Conservation (phyloP, 345 rosid species). For the Salix suchowensis region DNA sequence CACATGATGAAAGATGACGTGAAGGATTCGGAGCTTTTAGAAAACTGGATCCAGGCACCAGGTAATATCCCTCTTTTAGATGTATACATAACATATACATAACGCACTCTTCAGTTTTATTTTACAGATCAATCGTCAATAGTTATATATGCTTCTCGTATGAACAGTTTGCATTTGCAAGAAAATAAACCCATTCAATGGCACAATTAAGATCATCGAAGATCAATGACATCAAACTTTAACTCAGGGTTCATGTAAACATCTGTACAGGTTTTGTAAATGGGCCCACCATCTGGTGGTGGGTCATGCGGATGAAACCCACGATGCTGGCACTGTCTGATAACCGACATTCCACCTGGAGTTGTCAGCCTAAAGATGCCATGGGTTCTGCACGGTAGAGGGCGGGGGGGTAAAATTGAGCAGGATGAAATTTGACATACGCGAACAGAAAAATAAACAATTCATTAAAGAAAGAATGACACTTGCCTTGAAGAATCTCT, state of each 20-base stretch:
- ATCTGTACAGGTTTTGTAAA: conserved; percentile 75
- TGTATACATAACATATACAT: not conserved
- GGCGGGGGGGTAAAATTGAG: not conserved
- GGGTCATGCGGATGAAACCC: conserved; percentile 83
- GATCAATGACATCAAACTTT: conserved; percentile 80
- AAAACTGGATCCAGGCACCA: too few species aligned
- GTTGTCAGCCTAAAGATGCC: conserved; percentile 89
- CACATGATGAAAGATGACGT: not conserved
- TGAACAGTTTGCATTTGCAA: conserved; percentile 14
- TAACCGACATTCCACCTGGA: conserved; percentile 92
- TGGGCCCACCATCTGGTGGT: conserved; percentile 84
- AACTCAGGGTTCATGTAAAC: conserved; percentile 85
- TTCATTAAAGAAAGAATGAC: not conserved
- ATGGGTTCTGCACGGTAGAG: conserved; percentile 43
- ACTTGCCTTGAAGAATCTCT: conserved; percentile 65
- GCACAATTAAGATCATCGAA: conserved; percentile 42
- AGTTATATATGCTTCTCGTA: conserved; percentile 4
- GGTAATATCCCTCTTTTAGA: not conserved
- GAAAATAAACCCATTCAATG: not conserved
- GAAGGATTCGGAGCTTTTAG: not conserved
- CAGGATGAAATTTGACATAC: not conserved
- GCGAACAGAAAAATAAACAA: not conserved
- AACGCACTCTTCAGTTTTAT: not conserved
- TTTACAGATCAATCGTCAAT: not conserved
- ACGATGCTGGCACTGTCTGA: conserved; percentile 77